Conservation (phyloP, 352 stramenopile genomes). For the Globisporangium cystogenes region DNA sequence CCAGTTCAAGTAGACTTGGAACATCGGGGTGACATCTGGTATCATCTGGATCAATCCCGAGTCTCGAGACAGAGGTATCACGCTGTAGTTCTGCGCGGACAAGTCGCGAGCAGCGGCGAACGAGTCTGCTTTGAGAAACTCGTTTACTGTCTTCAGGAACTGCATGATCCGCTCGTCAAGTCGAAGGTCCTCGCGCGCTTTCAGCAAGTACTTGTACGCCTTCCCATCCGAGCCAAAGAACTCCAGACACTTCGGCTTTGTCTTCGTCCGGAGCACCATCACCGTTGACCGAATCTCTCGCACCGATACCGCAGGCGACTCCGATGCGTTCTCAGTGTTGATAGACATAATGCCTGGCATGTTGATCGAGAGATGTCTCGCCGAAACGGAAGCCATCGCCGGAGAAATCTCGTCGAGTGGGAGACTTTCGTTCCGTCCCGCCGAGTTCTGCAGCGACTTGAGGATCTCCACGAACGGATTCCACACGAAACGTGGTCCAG, state of each 20-base stretch:
- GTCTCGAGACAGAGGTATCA: slow-evolving; percentile 74
- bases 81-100: slow-evolving; percentile 59
- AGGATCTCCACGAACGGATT: slow-evolving; percentile 71
- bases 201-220: slow-evolving; percentile 78
- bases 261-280: slow-evolving; percentile 73
- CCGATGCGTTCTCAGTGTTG: slow-evolving; percentile 5
- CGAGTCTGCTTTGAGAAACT: slow-evolving; percentile 50
- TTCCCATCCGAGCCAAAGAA: slow-evolving; percentile 73
- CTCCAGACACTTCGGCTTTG: slow-evolving; percentile 80
- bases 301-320: slow-evolving; percentile 26
- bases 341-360: slow-evolving; percentile 46
- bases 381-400: slow-evolving; percentile 35
- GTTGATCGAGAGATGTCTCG: slow-evolving; percentile 30
- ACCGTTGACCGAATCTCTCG: slow-evolving; percentile 31
- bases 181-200: slow-evolving; percentile 84
- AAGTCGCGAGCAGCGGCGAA: slow-evolving; percentile 36
- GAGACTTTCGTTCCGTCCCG: slow-evolving; percentile 42
- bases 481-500: slow-evolving; percentile 35
- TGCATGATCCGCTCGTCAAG: slow-evolving; percentile 91
- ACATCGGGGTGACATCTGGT: slow-evolving; percentile 70
- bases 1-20: slow-evolving; percentile 69
- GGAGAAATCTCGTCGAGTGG: slow-evolving; percentile 74
- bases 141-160: slow-evolving; percentile 71
- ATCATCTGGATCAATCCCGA: slow-evolving; percentile 87
- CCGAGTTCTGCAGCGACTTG: slow-evolving; percentile 39